phyloP scores from a whole-genome alignment of 1,139 yeast species.

The Saccharomyces pastorianus region DNA sequence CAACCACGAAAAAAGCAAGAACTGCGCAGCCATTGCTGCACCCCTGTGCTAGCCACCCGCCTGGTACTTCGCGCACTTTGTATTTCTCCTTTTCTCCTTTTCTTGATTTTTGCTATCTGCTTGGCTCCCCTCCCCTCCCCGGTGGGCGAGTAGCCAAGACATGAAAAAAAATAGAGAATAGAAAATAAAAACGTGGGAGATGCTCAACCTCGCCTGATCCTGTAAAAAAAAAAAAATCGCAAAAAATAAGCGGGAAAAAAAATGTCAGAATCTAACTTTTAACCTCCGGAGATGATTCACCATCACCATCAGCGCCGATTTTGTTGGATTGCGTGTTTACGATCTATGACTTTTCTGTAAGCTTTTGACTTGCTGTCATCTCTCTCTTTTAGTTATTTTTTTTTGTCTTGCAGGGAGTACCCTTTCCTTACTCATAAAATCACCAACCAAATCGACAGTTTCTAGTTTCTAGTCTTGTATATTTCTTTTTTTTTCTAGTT shows the following conservation, averaged over 20 bases:
- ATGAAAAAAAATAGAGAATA: too few species aligned
- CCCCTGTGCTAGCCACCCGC: not conserved
- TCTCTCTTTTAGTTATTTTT: not conserved
- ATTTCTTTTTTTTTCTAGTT: not conserved
- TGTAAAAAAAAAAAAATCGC: not conserved
- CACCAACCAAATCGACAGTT: not conserved
- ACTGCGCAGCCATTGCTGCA: not conserved
- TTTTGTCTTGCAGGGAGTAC: not conserved
- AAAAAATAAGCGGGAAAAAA: not conserved
- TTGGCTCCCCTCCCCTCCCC: not conserved
- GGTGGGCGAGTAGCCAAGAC: not conserved
- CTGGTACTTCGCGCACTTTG: not conserved
- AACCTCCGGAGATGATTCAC: not conserved
- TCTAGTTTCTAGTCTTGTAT: not conserved
- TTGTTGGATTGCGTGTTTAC: constrained; percentile 1
- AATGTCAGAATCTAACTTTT: not conserved
- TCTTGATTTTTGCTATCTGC: not conserved
- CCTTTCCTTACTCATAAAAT: not conserved
- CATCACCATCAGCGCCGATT: not conserved
- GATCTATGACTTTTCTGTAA: not conserved
- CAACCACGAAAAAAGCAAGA: not conserved
- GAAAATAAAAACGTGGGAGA: not conserved
- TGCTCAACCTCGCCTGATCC: not conserved
- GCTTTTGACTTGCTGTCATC: not conserved
- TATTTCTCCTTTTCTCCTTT: not conserved